Evolutionary conservation across 495 filamentous ascomycete species (phyloP), one percentile per base, ranked within the genome.

Genomic region (Aspergillus ellipticus): DNA sequence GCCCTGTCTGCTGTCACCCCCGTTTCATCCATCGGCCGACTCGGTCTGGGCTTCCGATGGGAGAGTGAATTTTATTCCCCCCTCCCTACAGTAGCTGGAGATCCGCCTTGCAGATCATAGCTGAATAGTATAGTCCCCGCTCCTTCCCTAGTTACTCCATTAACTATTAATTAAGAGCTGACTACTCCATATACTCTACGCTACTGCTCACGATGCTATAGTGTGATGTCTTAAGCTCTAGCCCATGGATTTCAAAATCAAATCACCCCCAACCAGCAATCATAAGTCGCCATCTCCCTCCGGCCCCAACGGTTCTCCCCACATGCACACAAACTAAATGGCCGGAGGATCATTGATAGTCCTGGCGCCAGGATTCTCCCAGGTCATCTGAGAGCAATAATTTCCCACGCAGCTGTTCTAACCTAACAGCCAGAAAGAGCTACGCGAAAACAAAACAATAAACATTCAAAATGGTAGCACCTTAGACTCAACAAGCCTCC

Each of bases 81-180:
- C 15, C 13, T 48, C 45, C 4, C 3, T 26, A 4, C 45, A 7
- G 4, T 11, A 28, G 28, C n/a, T n/a, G 45, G 24, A 29, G 45
- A 48, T 28, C 45, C 16, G 45, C 45, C 24, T 28, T 48, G 45
- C 45, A 28, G 45, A 48, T 48, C 22, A 16, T 48, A 24, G 21
- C 45, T 20, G 19, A 45, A 6, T 45, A 13, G 8, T 22, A 16
- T 48, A 29, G 24, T n/a, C 13, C 24, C 45, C 21, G 21, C 29
- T 16, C 6, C 16, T 48, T n/a, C 43, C 22, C 22, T 47, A 11
- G 33, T 35, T 15, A n/a, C 41, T 8, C 42, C 6, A 21, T 45
- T 45, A 6, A 17, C 19, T 19, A 45, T 22, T 9, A 45, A 45
- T 22, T 9, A 45, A 22, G 20, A 9, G 19, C 20, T 45, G 42